phyloP scores from a whole-genome alignment of 768 basidiomycete species.

The Leccinum disarticulatum region DNA sequence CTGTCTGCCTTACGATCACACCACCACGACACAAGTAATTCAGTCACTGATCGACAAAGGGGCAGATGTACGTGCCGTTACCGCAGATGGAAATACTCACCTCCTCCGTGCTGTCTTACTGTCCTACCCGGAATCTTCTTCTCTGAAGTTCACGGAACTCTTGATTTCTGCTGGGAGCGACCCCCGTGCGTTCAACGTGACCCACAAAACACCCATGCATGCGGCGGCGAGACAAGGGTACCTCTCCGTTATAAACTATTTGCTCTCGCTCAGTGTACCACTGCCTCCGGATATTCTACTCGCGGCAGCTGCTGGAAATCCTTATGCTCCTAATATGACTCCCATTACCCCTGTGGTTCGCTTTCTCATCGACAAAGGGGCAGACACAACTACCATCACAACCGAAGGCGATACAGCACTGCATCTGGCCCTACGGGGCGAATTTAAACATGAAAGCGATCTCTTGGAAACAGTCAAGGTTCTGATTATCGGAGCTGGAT shows the following conservation, averaged over 20 bases:
- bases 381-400: neutral
- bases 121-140: neutral
- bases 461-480: neutral
- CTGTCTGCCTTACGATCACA: fast-evolving
- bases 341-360: neutral
- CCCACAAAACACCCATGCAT: neutral
- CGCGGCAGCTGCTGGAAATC: neutral
- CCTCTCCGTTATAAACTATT: neutral
- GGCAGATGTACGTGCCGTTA: neutral
- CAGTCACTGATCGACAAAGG: neutral
- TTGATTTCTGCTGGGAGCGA: neutral
- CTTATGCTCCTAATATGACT: fast-evolving
- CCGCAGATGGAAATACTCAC: fast-evolving
- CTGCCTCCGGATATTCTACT: neutral
- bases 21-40: neutral
- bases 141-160: neutral
- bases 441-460: neutral
- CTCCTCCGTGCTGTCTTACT: fast-evolving
- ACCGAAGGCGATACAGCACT: neutral
- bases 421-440: neutral
- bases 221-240: fast-evolving
- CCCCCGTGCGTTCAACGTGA: neutral
- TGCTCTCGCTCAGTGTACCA: neutral
- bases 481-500: neutral
- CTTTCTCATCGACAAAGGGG: neutral